Conservation (phyloP, 1,284 basidiomycete genomes). For the Microbotryomycetes sp. region DNA sequence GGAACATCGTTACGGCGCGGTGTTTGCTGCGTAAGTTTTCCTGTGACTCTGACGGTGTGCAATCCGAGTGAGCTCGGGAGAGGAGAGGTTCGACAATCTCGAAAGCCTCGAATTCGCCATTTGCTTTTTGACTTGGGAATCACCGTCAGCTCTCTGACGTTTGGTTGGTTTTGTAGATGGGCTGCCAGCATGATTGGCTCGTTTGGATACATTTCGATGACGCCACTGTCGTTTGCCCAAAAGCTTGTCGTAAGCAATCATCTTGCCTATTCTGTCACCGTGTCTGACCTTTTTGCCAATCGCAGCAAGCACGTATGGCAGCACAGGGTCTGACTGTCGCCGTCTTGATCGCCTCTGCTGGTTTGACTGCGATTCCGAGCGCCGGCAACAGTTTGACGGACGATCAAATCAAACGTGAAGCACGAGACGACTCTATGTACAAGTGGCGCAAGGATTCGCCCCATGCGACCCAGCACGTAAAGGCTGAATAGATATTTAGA, state of each 20-base stretch:
- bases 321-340: slow-evolving; percentile 29
- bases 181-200: slow-evolving; percentile 22
- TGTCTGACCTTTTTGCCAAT: background rate
- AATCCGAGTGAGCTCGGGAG: no score
- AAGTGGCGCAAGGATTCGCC: slow-evolving; percentile 18
- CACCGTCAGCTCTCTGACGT: no score
- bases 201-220: slow-evolving; percentile 27
- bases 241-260: slow-evolving; percentile 19
- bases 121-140: no score
- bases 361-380: slow-evolving; percentile 22
- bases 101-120: no score
- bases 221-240: slow-evolving; percentile 26
- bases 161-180: no score
- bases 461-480: slow-evolving; percentile 3
- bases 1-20: slow-evolving; percentile 24
- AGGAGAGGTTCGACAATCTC: no score
- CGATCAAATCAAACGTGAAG: slow-evolving; percentile 25
- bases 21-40: slow-evolving; percentile 24
- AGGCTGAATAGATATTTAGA: background rate
- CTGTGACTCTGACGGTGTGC: no score
- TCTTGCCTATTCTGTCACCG: no score
- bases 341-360: slow-evolving; percentile 28
- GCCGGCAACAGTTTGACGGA: slow-evolving; percentile 12
- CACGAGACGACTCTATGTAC: slow-evolving; percentile 25
- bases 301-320: slow-evolving; percentile 26